Evolutionary conservation across 2,329 filamentous ascomycete genomes (phyloP), one percentile per base, ranked within the genome.

Genomic region (Claviceps digitariae): DNA sequence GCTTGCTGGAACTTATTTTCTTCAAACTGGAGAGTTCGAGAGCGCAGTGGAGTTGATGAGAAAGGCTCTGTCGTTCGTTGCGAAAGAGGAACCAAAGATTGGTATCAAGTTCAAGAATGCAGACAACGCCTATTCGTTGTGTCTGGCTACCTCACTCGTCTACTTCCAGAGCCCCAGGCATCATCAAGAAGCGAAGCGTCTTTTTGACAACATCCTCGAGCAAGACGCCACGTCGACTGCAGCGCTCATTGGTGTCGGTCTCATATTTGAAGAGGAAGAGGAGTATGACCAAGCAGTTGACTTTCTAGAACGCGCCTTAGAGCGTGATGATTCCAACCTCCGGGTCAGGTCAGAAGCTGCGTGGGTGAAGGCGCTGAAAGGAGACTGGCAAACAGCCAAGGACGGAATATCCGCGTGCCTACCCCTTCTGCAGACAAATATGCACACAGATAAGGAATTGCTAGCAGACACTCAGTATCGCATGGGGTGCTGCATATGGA

Each of bases 221-320:
- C 80, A 86, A 27, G 89, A 94, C 54, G 77, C 83, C 2, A 81
- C 79, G 2, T 90, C 86, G 0, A 94, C 90, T 0, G 72, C 82
- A 31, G 90, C 90, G 2, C 73, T 98, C 56, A 87, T 97, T 47
- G 93, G 93, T 0, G 82, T 96, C 36, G 94, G 93, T 1, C 70
- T 97, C 25, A 91, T 98, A 43, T 84, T 90, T 48, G 90, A 96
- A 67, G 93, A 97, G 61, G 90, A 95, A 58, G 86, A 95, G 62
- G 86, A 97, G 57, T 96, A 87, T 61, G 75, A 79, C 48, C 78
- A 88, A 61, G 93, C 94, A 0, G 82, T 90, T 41, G 79, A 85
- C 29, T 96, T 95, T 62, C 71, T 98, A 13, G 78, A 77, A 41
- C 80, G 87, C 57, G 93, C 93, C 1, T 67, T 94, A 27, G 66